Evolutionary conservation across 495 filamentous ascomycete species (phyloP).

Genomic region (Aspergillus indologenus): DNA sequence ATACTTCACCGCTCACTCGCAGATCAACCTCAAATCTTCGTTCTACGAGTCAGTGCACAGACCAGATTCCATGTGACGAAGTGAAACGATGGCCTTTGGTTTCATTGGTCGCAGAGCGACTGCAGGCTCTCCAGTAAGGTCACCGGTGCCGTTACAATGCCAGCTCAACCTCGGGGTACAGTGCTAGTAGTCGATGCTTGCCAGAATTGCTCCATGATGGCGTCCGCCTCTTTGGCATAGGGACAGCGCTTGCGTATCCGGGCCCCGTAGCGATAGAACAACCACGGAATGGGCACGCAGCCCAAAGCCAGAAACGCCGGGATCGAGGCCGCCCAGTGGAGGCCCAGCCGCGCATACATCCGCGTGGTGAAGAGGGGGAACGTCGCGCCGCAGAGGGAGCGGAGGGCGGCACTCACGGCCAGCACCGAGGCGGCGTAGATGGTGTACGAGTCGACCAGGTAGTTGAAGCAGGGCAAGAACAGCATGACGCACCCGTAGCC

Average conservation of each 20-base stretch:
- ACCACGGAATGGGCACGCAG: background rate
- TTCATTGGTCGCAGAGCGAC: no score
- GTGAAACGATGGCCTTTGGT: no score
- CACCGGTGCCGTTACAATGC: no score
- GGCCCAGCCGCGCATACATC: background rate
- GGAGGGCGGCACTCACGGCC: background rate
- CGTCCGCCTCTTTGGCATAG: background rate
- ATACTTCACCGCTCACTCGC: no score
- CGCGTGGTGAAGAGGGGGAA: slow-evolving; percentile 1
- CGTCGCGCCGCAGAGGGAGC: background rate
- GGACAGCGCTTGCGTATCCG: background rate
- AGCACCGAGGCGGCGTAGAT: slow-evolving; percentile 1
- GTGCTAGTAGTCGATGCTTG: no score
- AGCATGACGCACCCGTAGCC: background rate
- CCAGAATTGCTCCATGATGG: no score
- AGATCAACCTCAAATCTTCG: no score
- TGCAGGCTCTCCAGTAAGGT: no score
- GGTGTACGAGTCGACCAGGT: slow-evolving; percentile 3
- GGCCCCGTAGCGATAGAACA: background rate
- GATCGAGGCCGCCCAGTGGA: slow-evolving; percentile 5
- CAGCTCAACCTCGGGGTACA: no score
- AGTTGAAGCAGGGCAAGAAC: slow-evolving; percentile 1
- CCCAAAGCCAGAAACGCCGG: background rate
- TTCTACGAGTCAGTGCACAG: no score
- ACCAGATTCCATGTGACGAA: no score